phyloP scores from a whole-genome alignment of 106 monocot species.

The Acanthochlamys bracteata region DNA sequence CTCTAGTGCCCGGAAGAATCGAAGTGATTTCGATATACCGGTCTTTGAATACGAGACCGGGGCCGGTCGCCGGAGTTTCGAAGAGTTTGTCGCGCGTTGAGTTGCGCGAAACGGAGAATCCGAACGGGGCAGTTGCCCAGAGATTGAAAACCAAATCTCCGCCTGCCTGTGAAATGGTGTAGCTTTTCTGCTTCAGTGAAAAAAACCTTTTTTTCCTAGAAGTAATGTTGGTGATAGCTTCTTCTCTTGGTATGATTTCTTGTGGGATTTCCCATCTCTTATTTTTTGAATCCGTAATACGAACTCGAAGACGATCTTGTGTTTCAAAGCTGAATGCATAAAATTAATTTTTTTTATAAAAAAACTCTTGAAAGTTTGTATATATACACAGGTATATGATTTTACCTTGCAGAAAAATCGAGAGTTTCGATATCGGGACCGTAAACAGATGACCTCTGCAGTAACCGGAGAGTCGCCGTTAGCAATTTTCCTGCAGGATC shows the following conservation, averaged over 20 bases:
- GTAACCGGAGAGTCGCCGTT: slow-evolving; percentile 25
- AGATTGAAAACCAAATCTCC: slow-evolving; percentile 47
- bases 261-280: slow-evolving; percentile 51
- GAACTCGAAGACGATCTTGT: slow-evolving; percentile 34
- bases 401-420: slow-evolving; percentile 32
- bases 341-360: background rate
- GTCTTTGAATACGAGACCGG: slow-evolving; percentile 33
- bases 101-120: slow-evolving; percentile 40
- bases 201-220: background rate
- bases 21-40: slow-evolving; percentile 37
- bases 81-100: slow-evolving; percentile 50
- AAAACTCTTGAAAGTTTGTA: background rate
- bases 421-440: slow-evolving; percentile 39
- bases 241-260: slow-evolving; percentile 25
- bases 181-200: background rate
- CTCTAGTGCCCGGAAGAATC: slow-evolving; percentile 19
- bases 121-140: slow-evolving; percentile 18
- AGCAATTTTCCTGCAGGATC: slow-evolving; percentile 19
- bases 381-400: background rate
- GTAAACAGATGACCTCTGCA: slow-evolving; percentile 15
- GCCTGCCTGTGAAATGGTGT: slow-evolving; percentile 10
- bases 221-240: background rate
- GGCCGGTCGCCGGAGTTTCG: slow-evolving; percentile 8
- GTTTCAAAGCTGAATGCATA: slow-evolving; percentile 36
- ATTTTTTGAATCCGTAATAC: slow-evolving; percentile 34